Evolutionary conservation across 2,329 filamentous ascomycete genomes (phyloP).

Genomic region (Talaromyces sp.): DNA sequence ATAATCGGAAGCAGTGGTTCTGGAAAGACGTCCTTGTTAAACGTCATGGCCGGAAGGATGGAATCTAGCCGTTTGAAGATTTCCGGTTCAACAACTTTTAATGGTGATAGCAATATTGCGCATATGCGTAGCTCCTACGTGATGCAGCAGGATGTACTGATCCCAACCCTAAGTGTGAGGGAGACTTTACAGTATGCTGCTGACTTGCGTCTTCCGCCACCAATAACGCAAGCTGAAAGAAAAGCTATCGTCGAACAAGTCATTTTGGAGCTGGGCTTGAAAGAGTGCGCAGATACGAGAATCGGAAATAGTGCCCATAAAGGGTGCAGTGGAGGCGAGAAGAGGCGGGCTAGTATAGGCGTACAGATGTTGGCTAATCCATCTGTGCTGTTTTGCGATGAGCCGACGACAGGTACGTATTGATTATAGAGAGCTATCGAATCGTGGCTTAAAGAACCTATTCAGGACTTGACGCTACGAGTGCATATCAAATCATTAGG

Average conservation of each 20-base stretch:
- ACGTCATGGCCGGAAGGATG: constrained; percentile 68
- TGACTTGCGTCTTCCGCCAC: constrained; percentile 64
- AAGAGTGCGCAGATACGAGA: constrained; percentile 71
- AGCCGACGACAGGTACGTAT: constrained; percentile 65
- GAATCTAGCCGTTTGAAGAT: constrained; percentile 51
- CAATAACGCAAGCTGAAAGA: constrained; percentile 58
- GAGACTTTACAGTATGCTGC: constrained; percentile 73
- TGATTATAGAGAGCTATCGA: neutral
- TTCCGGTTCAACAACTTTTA: constrained; percentile 60
- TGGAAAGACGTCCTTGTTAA: constrained; percentile 70
- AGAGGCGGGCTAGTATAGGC: constrained; percentile 71
- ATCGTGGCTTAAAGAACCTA: neutral
- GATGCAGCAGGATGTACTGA: constrained; percentile 71
- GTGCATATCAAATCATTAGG: constrained; percentile 68
- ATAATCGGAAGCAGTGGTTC: constrained; percentile 73
- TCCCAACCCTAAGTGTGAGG: constrained; percentile 70
- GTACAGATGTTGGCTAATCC: constrained; percentile 78
- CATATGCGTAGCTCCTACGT: constrained; percentile 51
- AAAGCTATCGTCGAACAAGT: constrained; percentile 68
- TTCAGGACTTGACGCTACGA: constrained; percentile 64
- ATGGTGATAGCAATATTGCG: constrained; percentile 54
- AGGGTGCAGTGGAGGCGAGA: constrained; percentile 76
- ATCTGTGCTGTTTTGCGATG: constrained; percentile 72
- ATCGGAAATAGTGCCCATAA: constrained; percentile 70
- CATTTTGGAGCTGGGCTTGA: constrained; percentile 70